Percentiles rank a stretch among this genome's conserved stretches.
These are phyloP conservation scores for Triangularia verruculosa DNA, from an alignment of 2,329 filamentous ascomycete species.

Conservation along the genomic window DNA sequence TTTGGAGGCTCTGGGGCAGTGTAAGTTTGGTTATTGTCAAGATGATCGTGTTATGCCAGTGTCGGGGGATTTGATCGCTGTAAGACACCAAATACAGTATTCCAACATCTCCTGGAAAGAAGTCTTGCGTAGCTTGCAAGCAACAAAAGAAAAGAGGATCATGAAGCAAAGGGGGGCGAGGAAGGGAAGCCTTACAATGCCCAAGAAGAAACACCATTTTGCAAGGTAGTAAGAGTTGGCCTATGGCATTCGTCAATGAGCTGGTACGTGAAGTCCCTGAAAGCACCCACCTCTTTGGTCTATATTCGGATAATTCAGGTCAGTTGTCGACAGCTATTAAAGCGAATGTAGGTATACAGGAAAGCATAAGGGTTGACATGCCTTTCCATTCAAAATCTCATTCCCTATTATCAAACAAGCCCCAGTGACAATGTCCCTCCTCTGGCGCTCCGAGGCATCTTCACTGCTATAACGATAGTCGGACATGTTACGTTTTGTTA, in stretches of 20 bases:
- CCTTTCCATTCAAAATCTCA: conserved; percentile 93
- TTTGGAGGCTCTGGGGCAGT: conserved; percentile 62
- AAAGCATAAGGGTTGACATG: conserved; percentile 36
- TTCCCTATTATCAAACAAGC: conserved; percentile 96
- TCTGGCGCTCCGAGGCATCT: conserved; percentile 45
- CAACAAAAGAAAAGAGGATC: background rate
- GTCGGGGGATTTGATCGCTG: too few species aligned
- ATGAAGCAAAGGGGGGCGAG: too few species aligned
- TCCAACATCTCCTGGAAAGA: too few species aligned
- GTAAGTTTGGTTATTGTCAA: conserved; percentile 15
- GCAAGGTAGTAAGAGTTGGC: conserved; percentile 64
- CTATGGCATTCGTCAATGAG: conserved; percentile 35
- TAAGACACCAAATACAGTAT: too few species aligned
- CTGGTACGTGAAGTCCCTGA: background rate
- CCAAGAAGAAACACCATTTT: conserved; percentile 61
- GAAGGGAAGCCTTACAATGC: conserved; percentile 51
- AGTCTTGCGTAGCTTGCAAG: too few species aligned
- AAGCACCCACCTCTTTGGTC: conserved; percentile 31
- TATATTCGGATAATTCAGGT: conserved; percentile 12
- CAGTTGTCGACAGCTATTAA: background rate
- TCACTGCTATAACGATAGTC: conserved; percentile 42
- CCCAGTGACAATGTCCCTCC: conserved; percentile 76
- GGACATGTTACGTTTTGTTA: conserved; percentile 22
- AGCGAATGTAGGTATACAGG: background rate
- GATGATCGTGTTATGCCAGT: too few species aligned